These are phyloP conservation scores for Kodamaea derodonti DNA, from an alignment of 1,139 yeast species.

Conservation along the genomic window DNA sequence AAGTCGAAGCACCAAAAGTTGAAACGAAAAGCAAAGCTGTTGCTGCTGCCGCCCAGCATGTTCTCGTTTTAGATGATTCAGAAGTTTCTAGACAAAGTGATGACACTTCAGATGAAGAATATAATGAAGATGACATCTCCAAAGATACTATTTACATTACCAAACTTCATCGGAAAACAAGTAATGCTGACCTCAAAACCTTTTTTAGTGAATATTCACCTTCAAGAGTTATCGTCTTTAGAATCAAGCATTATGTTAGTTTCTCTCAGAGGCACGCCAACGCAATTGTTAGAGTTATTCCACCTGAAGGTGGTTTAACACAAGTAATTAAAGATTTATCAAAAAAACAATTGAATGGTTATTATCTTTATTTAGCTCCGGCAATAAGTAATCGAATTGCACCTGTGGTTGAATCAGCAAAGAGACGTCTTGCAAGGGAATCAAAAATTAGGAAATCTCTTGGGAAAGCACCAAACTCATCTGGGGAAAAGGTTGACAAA, in stretches of 20 bases:
- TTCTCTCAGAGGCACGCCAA: conserved; percentile 1
- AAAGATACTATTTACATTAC: conserved; percentile 53
- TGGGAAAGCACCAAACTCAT: too few species aligned
- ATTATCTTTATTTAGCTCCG: neutral
- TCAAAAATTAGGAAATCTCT: too few species aligned
- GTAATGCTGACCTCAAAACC: conserved; percentile 40
- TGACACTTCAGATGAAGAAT: neutral
- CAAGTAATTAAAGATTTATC: conserved; percentile 40
- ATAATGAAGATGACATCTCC: conserved; percentile 21
- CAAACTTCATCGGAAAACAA: conserved; percentile 36
- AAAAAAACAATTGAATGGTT: conserved; percentile 10
- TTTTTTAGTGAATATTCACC: conserved; percentile 45
- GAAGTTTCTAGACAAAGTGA: neutral
- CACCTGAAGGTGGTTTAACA: conserved; percentile 33
- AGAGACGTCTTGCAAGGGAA: too few species aligned
- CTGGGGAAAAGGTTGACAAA: too few species aligned
- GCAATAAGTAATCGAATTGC: conserved; percentile 1
- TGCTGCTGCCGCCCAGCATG: neutral
- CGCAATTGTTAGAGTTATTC: conserved; percentile 19
- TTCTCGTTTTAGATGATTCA: neutral
- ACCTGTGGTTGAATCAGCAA: neutral
- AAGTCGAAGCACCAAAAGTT: neutral
- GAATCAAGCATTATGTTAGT: conserved; percentile 1
- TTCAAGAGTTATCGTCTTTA: conserved; percentile 2
- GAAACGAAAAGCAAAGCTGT: neutral